These are phyloP conservation scores for Wickerhamomyces silvicola DNA, from an alignment of 805 yeast species.

Conservation along the genomic window DNA sequence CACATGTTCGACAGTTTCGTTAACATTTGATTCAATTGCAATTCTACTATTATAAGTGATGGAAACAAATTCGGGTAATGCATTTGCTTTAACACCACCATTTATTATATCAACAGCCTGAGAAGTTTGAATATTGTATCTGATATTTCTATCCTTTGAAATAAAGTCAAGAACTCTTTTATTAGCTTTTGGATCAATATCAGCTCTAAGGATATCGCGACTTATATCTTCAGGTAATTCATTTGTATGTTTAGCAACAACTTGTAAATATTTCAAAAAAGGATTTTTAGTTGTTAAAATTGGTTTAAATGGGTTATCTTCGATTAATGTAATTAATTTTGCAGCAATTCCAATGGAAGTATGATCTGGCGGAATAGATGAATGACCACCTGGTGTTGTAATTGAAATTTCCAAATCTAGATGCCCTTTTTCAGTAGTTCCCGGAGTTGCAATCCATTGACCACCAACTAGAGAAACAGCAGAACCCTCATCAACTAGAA, in stretches of 20 bases:
- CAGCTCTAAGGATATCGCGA: not conserved
- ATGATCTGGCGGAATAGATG: conserved; percentile 73
- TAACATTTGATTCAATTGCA: conserved; percentile 45
- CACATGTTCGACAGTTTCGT: conserved; percentile 26
- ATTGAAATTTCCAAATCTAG: conserved; percentile 46
- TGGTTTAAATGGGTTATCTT: conserved; percentile 41
- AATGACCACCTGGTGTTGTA: conserved; percentile 69
- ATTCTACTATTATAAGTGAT: conserved; percentile 59
- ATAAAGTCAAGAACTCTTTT: conserved; percentile 25
- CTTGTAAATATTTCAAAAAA: not conserved
- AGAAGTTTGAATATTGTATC: conserved; percentile 14
- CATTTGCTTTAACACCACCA: conserved; percentile 75
- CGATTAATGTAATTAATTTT: conserved; percentile 49
- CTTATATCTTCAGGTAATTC: not conserved
- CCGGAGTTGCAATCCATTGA: conserved; percentile 44
- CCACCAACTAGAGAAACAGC: conserved; percentile 26
- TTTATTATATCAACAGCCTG: conserved; percentile 30
- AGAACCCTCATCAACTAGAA: conserved; percentile 69
- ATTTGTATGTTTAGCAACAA: not conserved
- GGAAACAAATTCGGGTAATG: conserved; percentile 54
- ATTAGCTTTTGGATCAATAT: conserved; percentile 24
- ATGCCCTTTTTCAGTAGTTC: conserved; percentile 59
- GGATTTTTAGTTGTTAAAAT: conserved; percentile 50
- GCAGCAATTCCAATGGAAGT: conserved; percentile 67
- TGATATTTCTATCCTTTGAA: conserved; percentile 6